A percentile compares a stretch with the other conserved stretches of the same genome.
Conservation (phyloP, 1,139 yeast genomes). For the Protomyces macrosporus region DNA sequence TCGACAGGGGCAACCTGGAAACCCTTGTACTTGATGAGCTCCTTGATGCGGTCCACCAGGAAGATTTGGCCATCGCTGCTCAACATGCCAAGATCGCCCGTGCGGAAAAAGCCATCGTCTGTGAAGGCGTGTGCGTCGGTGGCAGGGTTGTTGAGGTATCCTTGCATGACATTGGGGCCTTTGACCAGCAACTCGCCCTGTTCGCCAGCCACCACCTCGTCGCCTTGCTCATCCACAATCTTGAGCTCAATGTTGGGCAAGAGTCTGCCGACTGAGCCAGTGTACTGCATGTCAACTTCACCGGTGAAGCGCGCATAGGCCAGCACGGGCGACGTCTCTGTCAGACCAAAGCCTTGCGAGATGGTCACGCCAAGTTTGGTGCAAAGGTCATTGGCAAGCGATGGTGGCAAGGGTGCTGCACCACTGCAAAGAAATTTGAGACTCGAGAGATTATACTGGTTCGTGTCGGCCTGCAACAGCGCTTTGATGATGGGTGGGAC, state of each 20-base stretch:
- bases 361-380: conserved; percentile 1
- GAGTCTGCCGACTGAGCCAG: conserved; percentile 48
- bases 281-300: conserved; percentile 39
- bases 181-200: conserved; percentile 59
- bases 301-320: conserved; percentile 33
- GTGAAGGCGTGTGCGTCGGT: conserved; percentile 53
- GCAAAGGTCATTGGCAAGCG: conserved; percentile 34
- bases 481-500: conserved; percentile 43
- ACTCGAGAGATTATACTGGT: conserved; percentile 34
- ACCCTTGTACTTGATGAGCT: conserved; percentile 62
- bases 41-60: conserved; percentile 63
- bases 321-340: conserved; percentile 25
- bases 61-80: conserved; percentile 48
- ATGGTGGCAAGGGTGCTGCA: conserved; percentile 41
- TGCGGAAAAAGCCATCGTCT: conserved; percentile 66
- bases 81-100: conserved; percentile 67
- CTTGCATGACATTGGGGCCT: conserved; percentile 64
- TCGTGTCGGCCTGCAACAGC: conserved; percentile 41
- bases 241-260: conserved; percentile 44
- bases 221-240: conserved; percentile 45
- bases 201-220: conserved; percentile 50
- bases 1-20: conserved; percentile 80
- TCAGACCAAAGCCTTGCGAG: conserved; percentile 26
- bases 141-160: conserved; percentile 54
- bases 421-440: conserved; percentile 36